phyloP scores from a whole-genome alignment of 257 asterid genomes.

The Marsdenia floribunda region DNA sequence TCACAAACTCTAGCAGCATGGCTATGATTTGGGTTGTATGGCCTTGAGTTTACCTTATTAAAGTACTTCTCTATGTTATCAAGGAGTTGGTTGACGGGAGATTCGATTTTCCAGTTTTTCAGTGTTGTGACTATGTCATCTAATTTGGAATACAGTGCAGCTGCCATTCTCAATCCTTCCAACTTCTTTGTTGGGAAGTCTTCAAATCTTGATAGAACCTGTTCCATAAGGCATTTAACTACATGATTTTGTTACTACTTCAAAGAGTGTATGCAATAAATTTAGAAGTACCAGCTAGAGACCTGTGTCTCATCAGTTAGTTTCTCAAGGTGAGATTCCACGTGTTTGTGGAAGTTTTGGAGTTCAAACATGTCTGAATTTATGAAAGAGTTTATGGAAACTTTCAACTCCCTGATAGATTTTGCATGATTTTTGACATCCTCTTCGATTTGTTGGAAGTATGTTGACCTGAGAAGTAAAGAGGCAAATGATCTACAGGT shows the following conservation, averaged over 20 bases:
- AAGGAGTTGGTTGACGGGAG: constrained; percentile 49
- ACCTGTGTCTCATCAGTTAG: constrained; percentile 84
- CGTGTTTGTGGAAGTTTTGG: constrained; percentile 48
- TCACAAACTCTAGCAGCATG: neutral
- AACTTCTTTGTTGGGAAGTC: constrained; percentile 75
- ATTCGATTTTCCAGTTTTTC: constrained; percentile 46
- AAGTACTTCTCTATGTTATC: constrained; percentile 75
- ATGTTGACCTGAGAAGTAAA: constrained; percentile 62
- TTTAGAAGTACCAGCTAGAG: neutral
- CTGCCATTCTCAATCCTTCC: constrained; percentile 78
- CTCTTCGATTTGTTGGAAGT: constrained; percentile 81
- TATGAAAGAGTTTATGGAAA: constrained; percentile 43
- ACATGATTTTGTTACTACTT: neutral
- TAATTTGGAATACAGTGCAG: constrained; percentile 56
- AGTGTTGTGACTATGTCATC: constrained; percentile 45
- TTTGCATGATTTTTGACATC: constrained; percentile 54
- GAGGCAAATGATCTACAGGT: neutral
- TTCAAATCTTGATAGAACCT: constrained; percentile 87
- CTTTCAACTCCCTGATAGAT: constrained; percentile 48
- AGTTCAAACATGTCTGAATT: constrained; percentile 81
- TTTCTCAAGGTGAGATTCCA: constrained; percentile 75
- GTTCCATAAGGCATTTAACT: neutral
- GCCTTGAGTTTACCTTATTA: constrained; percentile 47
- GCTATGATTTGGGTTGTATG: no score
- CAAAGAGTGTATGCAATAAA: neutral